phyloP scores from a whole-genome alignment of 2,329 filamentous ascomycete genomes.

The Ophiostoma sp. region DNA sequence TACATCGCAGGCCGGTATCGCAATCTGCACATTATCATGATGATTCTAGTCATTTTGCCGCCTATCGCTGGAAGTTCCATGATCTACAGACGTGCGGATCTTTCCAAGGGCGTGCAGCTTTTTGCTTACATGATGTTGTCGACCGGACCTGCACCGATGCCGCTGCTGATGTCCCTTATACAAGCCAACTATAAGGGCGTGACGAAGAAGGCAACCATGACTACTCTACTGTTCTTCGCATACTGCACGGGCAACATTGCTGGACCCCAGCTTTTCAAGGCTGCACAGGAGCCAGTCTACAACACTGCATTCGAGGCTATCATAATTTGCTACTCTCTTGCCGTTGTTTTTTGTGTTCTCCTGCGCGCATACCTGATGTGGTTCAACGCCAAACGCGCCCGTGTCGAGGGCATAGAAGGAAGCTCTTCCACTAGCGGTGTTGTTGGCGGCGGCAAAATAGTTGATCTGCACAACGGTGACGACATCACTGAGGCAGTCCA shows the following conservation, averaged over 20 bases:
- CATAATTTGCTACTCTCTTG: conserved; percentile 13
- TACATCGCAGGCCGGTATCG: conserved; percentile 10
- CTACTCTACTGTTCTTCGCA: neutral
- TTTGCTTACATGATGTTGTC: conserved; percentile 14
- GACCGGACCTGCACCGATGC: conserved; percentile 11
- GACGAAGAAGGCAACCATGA: conserved; percentile 13
- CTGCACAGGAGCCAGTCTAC: neutral
- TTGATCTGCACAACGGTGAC: neutral
- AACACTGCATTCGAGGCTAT: conserved; percentile 9
- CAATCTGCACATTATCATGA: conserved; percentile 5
- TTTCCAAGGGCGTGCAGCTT: conserved; percentile 2
- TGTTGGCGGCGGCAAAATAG: conserved; percentile 6
- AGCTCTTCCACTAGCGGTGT: conserved; percentile 5
- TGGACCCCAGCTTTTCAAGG: conserved; percentile 9
- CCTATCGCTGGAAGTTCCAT: conserved; percentile 9
- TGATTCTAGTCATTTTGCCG: conserved; percentile 2
- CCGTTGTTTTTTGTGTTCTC: neutral
- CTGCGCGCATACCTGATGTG: conserved; percentile 9
- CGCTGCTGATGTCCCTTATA: conserved; percentile 1
- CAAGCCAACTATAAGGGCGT: conserved; percentile 9
- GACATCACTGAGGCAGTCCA: neutral
- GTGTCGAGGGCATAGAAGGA: neutral
- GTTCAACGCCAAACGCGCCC: neutral
- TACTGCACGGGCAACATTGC: conserved; percentile 14
- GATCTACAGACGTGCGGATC: conserved; percentile 1